Conservation (phyloP, 805 yeast genomes). For the Cephaloascus albidus region DNA sequence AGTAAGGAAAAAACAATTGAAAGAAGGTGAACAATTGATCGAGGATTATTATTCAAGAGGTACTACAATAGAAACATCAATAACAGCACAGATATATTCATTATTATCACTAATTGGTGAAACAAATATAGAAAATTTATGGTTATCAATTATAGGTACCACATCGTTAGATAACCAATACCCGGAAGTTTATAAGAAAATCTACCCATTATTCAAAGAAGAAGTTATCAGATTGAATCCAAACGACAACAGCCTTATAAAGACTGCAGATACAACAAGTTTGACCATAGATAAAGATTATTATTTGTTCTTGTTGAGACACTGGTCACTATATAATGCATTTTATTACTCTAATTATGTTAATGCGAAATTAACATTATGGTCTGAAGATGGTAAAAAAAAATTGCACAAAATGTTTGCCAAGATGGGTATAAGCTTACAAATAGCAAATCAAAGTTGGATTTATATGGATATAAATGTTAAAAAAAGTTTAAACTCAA, state of each 20-base stretch:
- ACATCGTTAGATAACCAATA: slow-evolving; percentile 67
- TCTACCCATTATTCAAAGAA: slow-evolving; percentile 69
- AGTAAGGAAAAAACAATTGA: slow-evolving; percentile 29
- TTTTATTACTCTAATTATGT: slow-evolving; percentile 88
- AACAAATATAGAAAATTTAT: slow-evolving; percentile 55
- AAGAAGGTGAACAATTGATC: slow-evolving; percentile 42
- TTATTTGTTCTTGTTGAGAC: slow-evolving; percentile 76
- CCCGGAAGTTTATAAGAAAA: slow-evolving; percentile 63
- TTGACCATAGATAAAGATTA: slow-evolving; percentile 75
- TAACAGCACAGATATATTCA: slow-evolving; percentile 74
- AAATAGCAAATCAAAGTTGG: slow-evolving; percentile 89
- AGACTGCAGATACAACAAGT: slow-evolving; percentile 30
- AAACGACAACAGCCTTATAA: slow-evolving; percentile 7
- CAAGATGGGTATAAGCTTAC: slow-evolving; percentile 87
- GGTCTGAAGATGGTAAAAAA: slow-evolving; percentile 89
- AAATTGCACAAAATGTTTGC: slow-evolving; percentile 88
- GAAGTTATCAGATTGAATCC: slow-evolving; percentile 69
- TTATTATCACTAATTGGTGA: slow-evolving; percentile 77
- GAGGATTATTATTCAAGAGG: slow-evolving; percentile 83
- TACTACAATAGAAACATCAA: slow-evolving; percentile 63
- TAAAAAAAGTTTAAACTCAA: slow-evolving; percentile 61
- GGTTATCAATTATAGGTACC: slow-evolving; percentile 88
- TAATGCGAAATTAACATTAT: slow-evolving; percentile 75
- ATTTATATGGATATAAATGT: slow-evolving; percentile 74
- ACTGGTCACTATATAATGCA: slow-evolving; percentile 88